Base-by-base conservation (phyloP, 306 rosid species). In the Amphicarpaea edgeworthii region DNA sequence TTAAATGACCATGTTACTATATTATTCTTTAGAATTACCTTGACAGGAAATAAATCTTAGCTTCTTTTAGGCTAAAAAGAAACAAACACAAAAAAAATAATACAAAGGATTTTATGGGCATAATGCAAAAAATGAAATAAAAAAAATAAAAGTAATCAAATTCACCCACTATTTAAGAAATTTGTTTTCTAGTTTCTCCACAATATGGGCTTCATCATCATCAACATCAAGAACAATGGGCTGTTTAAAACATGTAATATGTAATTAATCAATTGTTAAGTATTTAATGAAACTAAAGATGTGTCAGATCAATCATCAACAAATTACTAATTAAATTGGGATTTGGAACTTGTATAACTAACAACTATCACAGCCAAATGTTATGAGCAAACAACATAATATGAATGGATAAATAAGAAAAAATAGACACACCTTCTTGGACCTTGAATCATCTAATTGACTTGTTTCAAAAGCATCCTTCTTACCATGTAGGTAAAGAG, bases 11-110 rank as follows among this genome's bases (percentile, higher is more conserved):
- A 41, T 19, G 62, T n/a, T 70, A 24, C 23, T 37, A 60, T 70
- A 62, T 82, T 65, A 23, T 45, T 38, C 37, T 42, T 46, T 62
- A 41, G 9, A 51, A 61, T 67, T 87, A 95, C 99, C 99, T 88
- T 76, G 97, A 87, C 26, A 97, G 99, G 76, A 89, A 95, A 86
- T 88, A 90, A 76, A 90, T 90, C 83, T 66, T 90, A 16, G 90
- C 78, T 12, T 86, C 97, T 79, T 87, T 87, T 78, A 84, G 78
- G 84, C 99, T 95, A 90, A 70, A 89, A 87, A 83, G 55, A 53
- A 17, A 49, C 17, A 68, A n/a, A 37, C 40, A 40, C 26, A 54
- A 68, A 75, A 40, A 61, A 79, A 76, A 58, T 83, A 50, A 79
- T 30, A 81, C 10, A 41, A 16, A 51, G 62, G 20, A 80, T 68